Evolutionary conservation across 805 yeast genomes (phyloP).

Genomic region (Pichia manshurica): DNA sequence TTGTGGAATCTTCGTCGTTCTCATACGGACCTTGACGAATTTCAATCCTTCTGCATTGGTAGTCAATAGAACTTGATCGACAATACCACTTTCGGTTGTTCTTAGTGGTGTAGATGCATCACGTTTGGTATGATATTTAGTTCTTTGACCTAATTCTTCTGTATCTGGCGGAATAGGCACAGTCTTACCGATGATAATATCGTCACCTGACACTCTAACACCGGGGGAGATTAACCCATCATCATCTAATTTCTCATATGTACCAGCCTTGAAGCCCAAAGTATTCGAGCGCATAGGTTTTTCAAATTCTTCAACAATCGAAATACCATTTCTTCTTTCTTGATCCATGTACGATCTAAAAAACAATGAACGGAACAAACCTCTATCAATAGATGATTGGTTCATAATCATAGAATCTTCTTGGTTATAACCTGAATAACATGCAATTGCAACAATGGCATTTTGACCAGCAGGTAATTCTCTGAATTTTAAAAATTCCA

Average conservation of each 20-base stretch:
- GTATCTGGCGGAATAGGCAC: slow-evolving; percentile 99
- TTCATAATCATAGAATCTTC: slow-evolving; percentile 99
- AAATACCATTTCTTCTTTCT: slow-evolving; percentile 97
- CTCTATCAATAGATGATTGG: slow-evolving; percentile 95
- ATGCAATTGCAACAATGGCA: slow-evolving; percentile 95
- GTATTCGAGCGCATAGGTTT: slow-evolving; percentile 95
- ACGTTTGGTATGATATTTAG: slow-evolving; percentile 96
- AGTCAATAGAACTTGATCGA: slow-evolving; percentile 93
- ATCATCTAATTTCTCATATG: slow-evolving; percentile 95
- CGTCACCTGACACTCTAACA: slow-evolving; percentile 97
- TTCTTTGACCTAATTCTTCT: slow-evolving; percentile 97
- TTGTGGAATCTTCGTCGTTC: slow-evolving; percentile 98
- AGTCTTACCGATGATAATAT: slow-evolving; percentile 96
- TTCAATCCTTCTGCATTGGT: slow-evolving; percentile 98
- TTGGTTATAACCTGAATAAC: slow-evolving; percentile 98
- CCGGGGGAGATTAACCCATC: slow-evolving; percentile 99
- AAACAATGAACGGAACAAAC: slow-evolving; percentile 90
- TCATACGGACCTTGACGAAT: slow-evolving; percentile 96
- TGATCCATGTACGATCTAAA: slow-evolving; percentile 98
- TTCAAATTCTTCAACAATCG: slow-evolving; percentile 95
- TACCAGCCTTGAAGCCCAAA: slow-evolving; percentile 92
- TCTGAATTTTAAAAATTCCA: slow-evolving; percentile 96
- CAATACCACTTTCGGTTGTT: slow-evolving; percentile 96
- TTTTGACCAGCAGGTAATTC: slow-evolving; percentile 99
- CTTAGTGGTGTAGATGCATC: slow-evolving; percentile 98